phyloP scores from a whole-genome alignment of 2,329 filamentous ascomycete genomes.

The Colletotrichum nymphaeae region DNA sequence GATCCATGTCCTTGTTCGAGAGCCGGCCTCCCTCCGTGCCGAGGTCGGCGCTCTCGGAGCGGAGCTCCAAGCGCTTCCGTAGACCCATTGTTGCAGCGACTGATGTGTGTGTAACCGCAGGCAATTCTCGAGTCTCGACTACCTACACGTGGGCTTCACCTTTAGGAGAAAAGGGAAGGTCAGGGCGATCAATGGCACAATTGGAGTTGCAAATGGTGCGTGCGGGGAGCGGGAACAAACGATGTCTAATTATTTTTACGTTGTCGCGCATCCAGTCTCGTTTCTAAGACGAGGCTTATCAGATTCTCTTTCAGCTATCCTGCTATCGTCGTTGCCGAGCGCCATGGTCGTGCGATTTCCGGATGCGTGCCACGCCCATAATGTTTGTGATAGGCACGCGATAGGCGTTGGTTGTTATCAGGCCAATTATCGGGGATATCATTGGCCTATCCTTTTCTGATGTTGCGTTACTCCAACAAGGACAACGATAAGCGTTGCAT shows the following conservation, averaged over 20 bases:
- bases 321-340: not conserved
- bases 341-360: not conserved
- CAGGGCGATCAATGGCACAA: not conserved
- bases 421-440: not conserved
- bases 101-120: not conserved
- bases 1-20: conserved; percentile 38
- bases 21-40: conserved; percentile 26
- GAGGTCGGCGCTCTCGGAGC: conserved; percentile 24
- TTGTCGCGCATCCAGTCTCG: not conserved
- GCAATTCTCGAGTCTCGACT: no score
- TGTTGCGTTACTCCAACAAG: no score
- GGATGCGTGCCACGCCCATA: not conserved
- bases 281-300: conserved; percentile 17
- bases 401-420: conserved; percentile 14
- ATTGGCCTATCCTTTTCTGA: not conserved
- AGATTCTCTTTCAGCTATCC: not conserved
- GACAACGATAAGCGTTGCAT: conserved; percentile 3
- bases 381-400: conserved; percentile 4
- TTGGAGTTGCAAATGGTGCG: not conserved
- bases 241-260: conserved; percentile 2
- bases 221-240: not conserved
- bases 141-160: not conserved
- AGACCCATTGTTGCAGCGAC: conserved; percentile 12
- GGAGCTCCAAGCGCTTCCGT: conserved; percentile 23
- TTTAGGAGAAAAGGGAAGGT: not conserved